phyloP scores from a whole-genome alignment of 1,284 basidiomycete genomes.

The Megacollybia platyphylla region DNA sequence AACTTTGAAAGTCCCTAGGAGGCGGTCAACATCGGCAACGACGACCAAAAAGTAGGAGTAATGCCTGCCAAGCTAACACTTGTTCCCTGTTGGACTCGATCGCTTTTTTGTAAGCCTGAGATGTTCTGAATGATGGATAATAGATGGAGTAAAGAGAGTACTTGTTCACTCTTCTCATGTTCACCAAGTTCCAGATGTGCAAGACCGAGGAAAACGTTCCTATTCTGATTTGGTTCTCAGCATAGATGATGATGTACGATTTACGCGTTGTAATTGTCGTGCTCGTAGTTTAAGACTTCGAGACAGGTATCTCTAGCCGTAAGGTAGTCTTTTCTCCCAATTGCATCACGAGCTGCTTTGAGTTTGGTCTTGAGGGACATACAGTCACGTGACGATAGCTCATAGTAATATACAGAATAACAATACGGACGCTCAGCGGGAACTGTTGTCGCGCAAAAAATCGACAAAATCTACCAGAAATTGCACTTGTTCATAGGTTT shows the following conservation, averaged over 20 bases:
- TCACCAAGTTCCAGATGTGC: conserved; percentile 65
- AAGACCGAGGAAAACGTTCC: conserved; percentile 74
- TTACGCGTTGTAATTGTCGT: conserved; percentile 74
- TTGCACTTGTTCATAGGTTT: conserved; percentile 84
- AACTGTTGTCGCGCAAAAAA: conserved; percentile 31
- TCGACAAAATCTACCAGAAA: conserved; percentile 77
- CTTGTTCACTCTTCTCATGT: conserved; percentile 69
- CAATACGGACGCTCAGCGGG: background rate
- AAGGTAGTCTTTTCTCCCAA: conserved; percentile 66
- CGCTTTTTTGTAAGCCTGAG: conserved; percentile 66
- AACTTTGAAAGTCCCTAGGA: conserved; percentile 60
- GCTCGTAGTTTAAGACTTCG: conserved; percentile 59
- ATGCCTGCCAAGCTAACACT: conserved; percentile 68
- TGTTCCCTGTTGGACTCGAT: conserved; percentile 53
- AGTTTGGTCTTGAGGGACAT: conserved; percentile 55
- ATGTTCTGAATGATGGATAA: conserved; percentile 4
- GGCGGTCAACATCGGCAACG: background rate
- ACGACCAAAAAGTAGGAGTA: conserved; percentile 3
- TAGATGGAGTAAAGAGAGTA: conserved; percentile 23
- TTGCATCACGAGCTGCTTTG: conserved; percentile 68
- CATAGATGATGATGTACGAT: conserved; percentile 15
- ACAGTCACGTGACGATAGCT: too few relatives aligned
- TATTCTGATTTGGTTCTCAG: conserved; percentile 16
- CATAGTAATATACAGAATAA: too few relatives aligned
- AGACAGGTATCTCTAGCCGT: conserved; percentile 56